Evolutionary conservation across 805 yeast genomes (phyloP).

Genomic region (Nakazawaea holstii): DNA sequence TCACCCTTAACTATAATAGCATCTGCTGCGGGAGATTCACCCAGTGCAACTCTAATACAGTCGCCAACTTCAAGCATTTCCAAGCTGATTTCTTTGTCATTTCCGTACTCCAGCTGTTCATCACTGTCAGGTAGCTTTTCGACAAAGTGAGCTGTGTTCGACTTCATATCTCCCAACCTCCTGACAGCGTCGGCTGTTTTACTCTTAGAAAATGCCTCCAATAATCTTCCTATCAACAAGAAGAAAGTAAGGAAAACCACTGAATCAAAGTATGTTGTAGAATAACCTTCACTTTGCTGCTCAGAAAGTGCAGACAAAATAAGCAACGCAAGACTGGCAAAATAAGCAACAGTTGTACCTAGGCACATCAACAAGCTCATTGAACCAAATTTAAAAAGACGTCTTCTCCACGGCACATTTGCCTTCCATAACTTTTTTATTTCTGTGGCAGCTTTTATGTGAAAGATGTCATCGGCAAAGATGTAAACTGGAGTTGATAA

Average conservation of each 20-base stretch:
- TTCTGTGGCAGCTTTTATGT: slow-evolving; percentile 59
- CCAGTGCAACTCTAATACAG: slow-evolving; percentile 40
- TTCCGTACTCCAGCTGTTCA: slow-evolving; percentile 10
- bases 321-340: slow-evolving; percentile 58
- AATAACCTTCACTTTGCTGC: slow-evolving; percentile 32
- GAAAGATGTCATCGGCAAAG: slow-evolving; percentile 70
- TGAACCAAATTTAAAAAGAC: slow-evolving; percentile 68
- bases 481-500: slow-evolving; percentile 71
- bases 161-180: slow-evolving; percentile 45
- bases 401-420: slow-evolving; percentile 46
- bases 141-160: slow-evolving; percentile 40
- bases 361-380: slow-evolving; percentile 70
- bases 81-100: slow-evolving; percentile 31
- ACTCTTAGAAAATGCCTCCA: slow-evolving; percentile 62
- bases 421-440: slow-evolving; percentile 50
- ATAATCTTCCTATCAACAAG: slow-evolving; percentile 60
- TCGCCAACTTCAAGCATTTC: slow-evolving; percentile 49
- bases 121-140: slow-evolving; percentile 17
- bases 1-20: slow-evolving; percentile 43
- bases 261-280: slow-evolving; percentile 72
- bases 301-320: slow-evolving; percentile 33
- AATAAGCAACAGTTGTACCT: slow-evolving; percentile 70
- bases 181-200: slow-evolving; percentile 65
- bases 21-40: slow-evolving; percentile 59
- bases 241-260: slow-evolving; percentile 74